Percentiles rank a stretch among this genome's conserved stretches.
phyloP scores from a whole-genome alignment of 1,139 yeast genomes.

The Candida frijolesensis region DNA sequence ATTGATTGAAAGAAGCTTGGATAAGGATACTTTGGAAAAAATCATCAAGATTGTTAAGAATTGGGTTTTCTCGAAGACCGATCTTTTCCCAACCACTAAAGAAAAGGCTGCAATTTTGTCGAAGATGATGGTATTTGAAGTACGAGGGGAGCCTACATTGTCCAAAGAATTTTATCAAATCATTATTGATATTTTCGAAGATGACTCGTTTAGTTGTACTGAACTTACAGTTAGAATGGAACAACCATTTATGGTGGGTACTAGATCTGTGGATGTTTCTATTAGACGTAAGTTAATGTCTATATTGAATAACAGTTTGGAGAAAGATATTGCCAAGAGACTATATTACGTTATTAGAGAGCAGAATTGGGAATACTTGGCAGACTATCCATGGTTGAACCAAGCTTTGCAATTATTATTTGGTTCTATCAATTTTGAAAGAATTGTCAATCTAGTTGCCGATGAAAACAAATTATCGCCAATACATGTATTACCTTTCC shows the following conservation, averaged over 20 bases:
- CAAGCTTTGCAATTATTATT: conserved; percentile 88
- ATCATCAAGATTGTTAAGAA: conserved; percentile 77
- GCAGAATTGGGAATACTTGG: conserved; percentile 95
- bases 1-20: conserved; percentile 85
- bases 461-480: conserved; percentile 60
- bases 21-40: conserved; percentile 70
- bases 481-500: conserved; percentile 48
- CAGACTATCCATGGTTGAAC: conserved; percentile 92
- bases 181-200: conserved; percentile 85
- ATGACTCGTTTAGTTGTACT: conserved; percentile 74
- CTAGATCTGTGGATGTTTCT: conserved; percentile 75
- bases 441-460: conserved; percentile 44
- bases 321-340: conserved; percentile 75
- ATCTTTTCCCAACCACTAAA: conserved; percentile 90
- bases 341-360: conserved; percentile 83
- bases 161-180: conserved; percentile 84
- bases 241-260: conserved; percentile 94
- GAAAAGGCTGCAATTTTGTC: conserved; percentile 94
- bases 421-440: conserved; percentile 67
- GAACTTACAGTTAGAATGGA: conserved; percentile 96
- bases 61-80: conserved; percentile 87
- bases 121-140: conserved; percentile 92
- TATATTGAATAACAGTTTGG: conserved; percentile 79
- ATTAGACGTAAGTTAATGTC: conserved; percentile 80
- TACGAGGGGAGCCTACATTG: conserved; percentile 79